A percentile compares a stretch with the other conserved stretches of the same genome.
phyloP scores from a whole-genome alignment of 768 basidiomycete genomes.

The Baorangia bicolor region DNA sequence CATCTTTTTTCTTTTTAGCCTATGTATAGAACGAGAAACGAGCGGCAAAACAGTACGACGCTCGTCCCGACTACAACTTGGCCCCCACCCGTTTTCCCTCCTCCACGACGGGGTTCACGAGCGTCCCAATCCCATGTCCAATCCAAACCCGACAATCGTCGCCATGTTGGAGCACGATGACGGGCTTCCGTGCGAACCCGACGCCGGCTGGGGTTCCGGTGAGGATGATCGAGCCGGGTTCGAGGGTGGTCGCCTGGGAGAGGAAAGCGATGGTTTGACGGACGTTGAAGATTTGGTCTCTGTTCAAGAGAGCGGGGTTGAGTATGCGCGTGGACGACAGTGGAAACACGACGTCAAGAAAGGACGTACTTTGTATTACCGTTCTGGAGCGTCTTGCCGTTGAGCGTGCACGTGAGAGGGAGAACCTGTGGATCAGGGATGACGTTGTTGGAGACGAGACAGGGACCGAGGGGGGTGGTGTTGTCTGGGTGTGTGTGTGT shows the following conservation, averaged over 20 bases:
- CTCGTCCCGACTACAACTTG: slow-evolving; percentile 39
- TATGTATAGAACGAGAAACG: neutral
- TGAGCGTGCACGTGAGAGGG: slow-evolving; percentile 61
- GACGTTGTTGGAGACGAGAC: slow-evolving; percentile 62
- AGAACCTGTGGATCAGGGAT: slow-evolving; percentile 69
- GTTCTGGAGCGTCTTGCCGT: slow-evolving; percentile 68
- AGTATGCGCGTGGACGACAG: neutral
- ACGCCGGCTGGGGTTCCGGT: slow-evolving; percentile 84
- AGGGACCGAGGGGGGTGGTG: slow-evolving; percentile 73
- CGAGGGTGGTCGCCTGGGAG: slow-evolving; percentile 81
- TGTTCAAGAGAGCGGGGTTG: slow-evolving; percentile 26
- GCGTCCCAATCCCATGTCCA: slow-evolving; percentile 72
- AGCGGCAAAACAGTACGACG: neutral
- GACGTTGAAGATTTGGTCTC: slow-evolving; percentile 80
- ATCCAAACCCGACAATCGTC: slow-evolving; percentile 71
- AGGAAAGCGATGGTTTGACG: slow-evolving; percentile 77
- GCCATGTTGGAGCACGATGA: slow-evolving; percentile 68
- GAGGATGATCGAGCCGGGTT: slow-evolving; percentile 78
- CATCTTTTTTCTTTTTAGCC: neutral
- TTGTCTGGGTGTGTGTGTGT: slow-evolving; percentile 22
- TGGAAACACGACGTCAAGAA: neutral
- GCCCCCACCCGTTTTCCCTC: slow-evolving; percentile 43
- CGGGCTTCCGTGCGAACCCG: slow-evolving; percentile 73
- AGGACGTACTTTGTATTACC: slow-evolving; percentile 65
- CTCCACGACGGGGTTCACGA: slow-evolving; percentile 76